Evolutionary conservation across 2,329 filamentous ascomycete genomes (phyloP), one percentile per base, ranked within the genome.

Genomic region (Colletotrichum lentis): DNA sequence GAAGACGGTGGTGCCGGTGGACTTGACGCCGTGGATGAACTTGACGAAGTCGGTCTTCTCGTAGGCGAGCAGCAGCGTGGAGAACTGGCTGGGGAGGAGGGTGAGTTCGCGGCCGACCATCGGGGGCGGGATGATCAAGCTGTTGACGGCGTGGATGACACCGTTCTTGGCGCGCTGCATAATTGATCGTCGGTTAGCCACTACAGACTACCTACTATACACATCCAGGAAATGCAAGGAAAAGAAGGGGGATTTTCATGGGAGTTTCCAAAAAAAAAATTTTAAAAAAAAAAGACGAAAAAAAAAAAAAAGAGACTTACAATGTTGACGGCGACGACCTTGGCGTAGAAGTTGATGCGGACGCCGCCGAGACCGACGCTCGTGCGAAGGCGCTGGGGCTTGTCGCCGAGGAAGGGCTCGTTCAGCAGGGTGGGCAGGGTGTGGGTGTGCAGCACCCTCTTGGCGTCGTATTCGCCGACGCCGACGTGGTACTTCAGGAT

Each of bases 401-500:
- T 82, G 37, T 82, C 85, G 8, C 89, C 90, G 2, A 96, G 84
- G 24, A 80, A 78, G 1, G 84, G 75, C 72, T 87, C 85, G 37
- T 88, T 80, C 27, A 91, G 78, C 0, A 88, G 80, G 0, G 92
- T 94, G 0, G 93, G 91, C 18, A 96, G 84, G 0, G 94, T 97
- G 75, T 93, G 89, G 1, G 86, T 86, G 55, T 83, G 79, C 3
- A 95, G 80, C n/a, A 97, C 83, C 55, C 86, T 83, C 24, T 84
- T 83, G 11, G 88, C 88, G 0, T 90, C 86, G 76, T 91, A 93
- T 64, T 88, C 83, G 31, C 89, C 90, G 0, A 87, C 80, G 0
- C 88, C 86, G 70, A 97, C 80, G 73, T 97, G 94, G 79, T 97
- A 97, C 53, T 85, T 79, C 1, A 97, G 79, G 6, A 94, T 75